Percentiles rank a stretch among this genome's conserved stretches.
Conservation (phyloP, 2,329 filamentous ascomycete species). For the Aureobasidium sp. region DNA sequence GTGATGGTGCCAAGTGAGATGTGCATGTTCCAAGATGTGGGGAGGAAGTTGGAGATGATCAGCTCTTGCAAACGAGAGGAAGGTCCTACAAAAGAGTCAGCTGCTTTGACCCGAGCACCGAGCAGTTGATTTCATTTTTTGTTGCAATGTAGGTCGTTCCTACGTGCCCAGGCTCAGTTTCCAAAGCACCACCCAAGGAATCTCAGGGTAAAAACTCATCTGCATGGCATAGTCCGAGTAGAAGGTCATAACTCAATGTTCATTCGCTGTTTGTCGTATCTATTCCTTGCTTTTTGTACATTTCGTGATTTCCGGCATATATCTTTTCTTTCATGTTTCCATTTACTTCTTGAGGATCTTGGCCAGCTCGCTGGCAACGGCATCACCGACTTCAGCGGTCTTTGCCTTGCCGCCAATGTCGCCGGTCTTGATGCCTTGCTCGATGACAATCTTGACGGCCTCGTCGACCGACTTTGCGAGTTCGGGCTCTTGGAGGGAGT, state of each 20-base stretch:
- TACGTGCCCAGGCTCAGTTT: no score
- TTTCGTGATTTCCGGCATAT: neutral
- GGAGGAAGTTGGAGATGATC: neutral
- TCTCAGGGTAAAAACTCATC: no score
- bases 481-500: slow-evolving; percentile 71
- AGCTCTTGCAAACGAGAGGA: neutral
- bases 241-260: neutral
- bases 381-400: slow-evolving; percentile 76
- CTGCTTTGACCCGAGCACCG: neutral
- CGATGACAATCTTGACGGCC: slow-evolving; percentile 71
- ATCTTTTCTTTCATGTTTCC: neutral
- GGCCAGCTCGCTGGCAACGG: slow-evolving; percentile 64
- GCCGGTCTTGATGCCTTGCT: slow-evolving; percentile 67
- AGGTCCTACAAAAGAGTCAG: neutral
- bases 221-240: no score
- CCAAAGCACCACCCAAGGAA: no score
- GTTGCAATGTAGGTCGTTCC: no score
- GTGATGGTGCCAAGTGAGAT: neutral
- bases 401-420: slow-evolving; percentile 72
- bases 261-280: slow-evolving; percentile 1
- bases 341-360: slow-evolving; percentile 48
- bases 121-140: no score
- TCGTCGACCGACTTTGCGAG: slow-evolving; percentile 73
- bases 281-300: neutral
- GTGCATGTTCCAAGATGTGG: neutral